Conservation (phyloP, 495 filamentous ascomycete genomes). For the Neurospora sp. region DNA sequence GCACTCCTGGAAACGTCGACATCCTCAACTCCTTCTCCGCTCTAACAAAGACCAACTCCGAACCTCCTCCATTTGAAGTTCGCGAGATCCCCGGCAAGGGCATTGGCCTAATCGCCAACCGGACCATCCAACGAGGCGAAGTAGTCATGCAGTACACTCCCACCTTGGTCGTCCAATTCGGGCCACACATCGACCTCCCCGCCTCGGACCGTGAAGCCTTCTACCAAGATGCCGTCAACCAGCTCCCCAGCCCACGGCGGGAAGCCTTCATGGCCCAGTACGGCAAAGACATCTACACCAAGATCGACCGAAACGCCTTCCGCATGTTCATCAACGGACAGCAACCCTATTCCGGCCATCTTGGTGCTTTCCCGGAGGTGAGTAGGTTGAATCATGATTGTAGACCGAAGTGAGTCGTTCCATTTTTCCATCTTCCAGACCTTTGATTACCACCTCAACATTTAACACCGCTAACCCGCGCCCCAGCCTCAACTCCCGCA, state of each 20-base stretch:
- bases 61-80: slow-evolving; percentile 16
- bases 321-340: slow-evolving; percentile 25
- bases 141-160: slow-evolving; percentile 24
- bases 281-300: slow-evolving; percentile 20
- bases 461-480: too few species aligned
- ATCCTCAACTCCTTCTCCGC: slow-evolving; percentile 11
- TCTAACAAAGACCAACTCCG: not conserved
- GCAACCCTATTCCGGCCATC: slow-evolving; percentile 17
- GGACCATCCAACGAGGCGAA: slow-evolving; percentile 28
- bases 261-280: slow-evolving; percentile 24
- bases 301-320: slow-evolving; percentile 32
- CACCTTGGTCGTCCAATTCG: slow-evolving; percentile 21
- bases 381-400: slow-evolving; percentile 34
- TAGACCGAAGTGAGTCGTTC: slow-evolving; percentile 35
- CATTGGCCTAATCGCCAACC: slow-evolving; percentile 27
- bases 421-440: too few species aligned
- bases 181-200: slow-evolving; percentile 18
- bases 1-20: slow-evolving; percentile 17
- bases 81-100: slow-evolving; percentile 28
- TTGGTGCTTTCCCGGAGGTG: slow-evolving; percentile 28
- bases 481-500: slow-evolving; percentile 30
- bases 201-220: slow-evolving; percentile 9
- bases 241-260: slow-evolving; percentile 13
- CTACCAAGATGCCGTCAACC: slow-evolving; percentile 20
- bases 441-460: too few species aligned